A percentile compares a stretch with the other conserved stretches of the same genome.
Evolutionary conservation across 495 filamentous ascomycete species (phyloP).

Genomic region (Tricharina praecox): DNA sequence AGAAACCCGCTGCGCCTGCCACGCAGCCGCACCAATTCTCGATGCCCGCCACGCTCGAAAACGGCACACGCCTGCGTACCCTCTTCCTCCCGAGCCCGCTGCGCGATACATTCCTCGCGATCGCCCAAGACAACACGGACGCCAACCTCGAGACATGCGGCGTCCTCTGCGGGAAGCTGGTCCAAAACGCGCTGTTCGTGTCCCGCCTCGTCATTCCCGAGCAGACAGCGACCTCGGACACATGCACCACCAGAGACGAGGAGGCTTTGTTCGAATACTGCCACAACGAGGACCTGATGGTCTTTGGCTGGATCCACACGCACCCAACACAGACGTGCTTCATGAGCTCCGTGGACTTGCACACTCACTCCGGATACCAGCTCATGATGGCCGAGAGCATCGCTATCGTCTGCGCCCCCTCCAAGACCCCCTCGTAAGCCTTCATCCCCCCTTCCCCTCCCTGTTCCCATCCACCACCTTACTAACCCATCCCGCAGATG

Average conservation of each 20-base stretch:
- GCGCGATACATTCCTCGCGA: conserved; percentile 49
- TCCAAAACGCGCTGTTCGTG: conserved; percentile 88
- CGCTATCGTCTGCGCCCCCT: conserved; percentile 89
- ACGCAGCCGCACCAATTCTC: conserved; percentile 42
- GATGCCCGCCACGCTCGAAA: conserved; percentile 73
- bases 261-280: conserved; percentile 70
- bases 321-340: conserved; percentile 95
- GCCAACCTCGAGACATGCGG: conserved; percentile 85
- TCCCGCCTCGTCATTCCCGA: conserved; percentile 76
- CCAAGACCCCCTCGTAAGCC: conserved; percentile 52
- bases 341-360: conserved; percentile 84
- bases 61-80: conserved; percentile 66
- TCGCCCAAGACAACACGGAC: conserved; percentile 58
- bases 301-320: conserved; percentile 95
- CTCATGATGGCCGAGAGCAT: conserved; percentile 88
- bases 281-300: conserved; percentile 65
- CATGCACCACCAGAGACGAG: conserved; percentile 84
- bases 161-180: conserved; percentile 73
- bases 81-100: conserved; percentile 69
- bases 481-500: too few relatives aligned
- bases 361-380: conserved; percentile 87
- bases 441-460: neutral
- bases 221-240: conserved; percentile 74
- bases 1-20: conserved; percentile 22
- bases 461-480: too few relatives aligned